Evolutionary conservation across 805 yeast species (phyloP).

Genomic region (Saccharomycopsis microspora): DNA sequence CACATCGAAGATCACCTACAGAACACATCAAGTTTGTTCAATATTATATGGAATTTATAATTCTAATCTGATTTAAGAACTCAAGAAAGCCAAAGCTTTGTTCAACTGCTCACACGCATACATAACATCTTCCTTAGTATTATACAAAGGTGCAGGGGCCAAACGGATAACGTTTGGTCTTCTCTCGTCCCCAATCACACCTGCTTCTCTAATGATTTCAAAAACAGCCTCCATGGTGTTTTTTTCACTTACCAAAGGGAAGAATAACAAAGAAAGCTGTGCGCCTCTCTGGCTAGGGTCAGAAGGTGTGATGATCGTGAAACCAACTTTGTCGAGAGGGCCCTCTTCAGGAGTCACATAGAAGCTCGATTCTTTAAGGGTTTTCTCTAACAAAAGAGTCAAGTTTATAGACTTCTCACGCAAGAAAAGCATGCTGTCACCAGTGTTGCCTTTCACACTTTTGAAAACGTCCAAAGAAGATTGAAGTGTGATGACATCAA

Average conservation of each 20-base stretch:
- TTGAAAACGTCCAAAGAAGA: slow-evolving; percentile 53
- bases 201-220: slow-evolving; percentile 35
- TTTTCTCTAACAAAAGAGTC: slow-evolving; percentile 43
- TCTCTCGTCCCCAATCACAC: slow-evolving; percentile 79
- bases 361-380: slow-evolving; percentile 35
- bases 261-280: slow-evolving; percentile 69
- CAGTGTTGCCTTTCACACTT: not conserved
- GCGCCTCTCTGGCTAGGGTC: slow-evolving; percentile 54
- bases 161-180: slow-evolving; percentile 81
- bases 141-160: slow-evolving; percentile 83
- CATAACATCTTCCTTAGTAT: slow-evolving; percentile 55
- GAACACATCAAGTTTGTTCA: not conserved
- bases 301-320: slow-evolving; percentile 68
- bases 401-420: slow-evolving; percentile 44
- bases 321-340: slow-evolving; percentile 24
- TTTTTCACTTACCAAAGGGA: slow-evolving; percentile 28
- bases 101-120: slow-evolving; percentile 34
- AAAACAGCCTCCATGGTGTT: slow-evolving; percentile 56
- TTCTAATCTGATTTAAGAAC: not conserved
- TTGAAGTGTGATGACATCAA: slow-evolving; percentile 67
- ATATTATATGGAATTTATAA: not conserved
- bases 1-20: not conserved
- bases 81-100: slow-evolving; percentile 23
- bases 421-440: not conserved
- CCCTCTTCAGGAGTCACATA: slow-evolving; percentile 26